Percentiles rank a stretch among this genome's conserved stretches.
These are phyloP conservation scores for Pogostemon cablin DNA, from an alignment of 257 asterid genomes.

Conservation along the genomic window DNA sequence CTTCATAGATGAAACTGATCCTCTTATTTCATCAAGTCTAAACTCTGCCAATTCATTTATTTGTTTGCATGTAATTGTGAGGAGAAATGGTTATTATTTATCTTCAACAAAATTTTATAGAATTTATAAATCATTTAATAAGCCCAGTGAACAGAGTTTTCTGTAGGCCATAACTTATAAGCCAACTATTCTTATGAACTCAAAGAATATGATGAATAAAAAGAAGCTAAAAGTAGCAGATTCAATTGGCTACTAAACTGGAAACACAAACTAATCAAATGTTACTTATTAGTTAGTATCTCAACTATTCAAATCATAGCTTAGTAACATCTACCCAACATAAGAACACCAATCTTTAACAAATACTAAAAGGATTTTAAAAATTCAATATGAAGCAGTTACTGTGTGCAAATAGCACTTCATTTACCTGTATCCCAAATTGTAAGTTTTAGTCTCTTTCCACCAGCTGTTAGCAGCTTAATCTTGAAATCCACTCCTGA, in stretches of 20 bases:
- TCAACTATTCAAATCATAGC: background rate
- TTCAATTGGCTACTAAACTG: background rate
- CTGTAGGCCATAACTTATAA: too few species aligned
- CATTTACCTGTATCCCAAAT: slow-evolving; percentile 87
- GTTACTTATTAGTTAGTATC: background rate
- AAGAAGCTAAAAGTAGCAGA: background rate
- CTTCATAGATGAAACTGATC: too few species aligned
- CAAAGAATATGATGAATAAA: background rate
- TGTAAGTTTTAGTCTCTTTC: slow-evolving; percentile 78
- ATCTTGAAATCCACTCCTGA: slow-evolving; percentile 96
- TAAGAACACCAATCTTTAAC: background rate
- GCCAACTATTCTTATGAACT: too few species aligned
- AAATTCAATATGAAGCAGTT: background rate
- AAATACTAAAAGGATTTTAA: background rate
- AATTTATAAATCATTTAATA: too few species aligned
- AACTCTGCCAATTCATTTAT: too few species aligned
- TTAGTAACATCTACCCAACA: background rate
- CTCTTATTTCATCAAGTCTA: too few species aligned
- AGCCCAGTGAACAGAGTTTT: too few species aligned
- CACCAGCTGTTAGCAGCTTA: slow-evolving; percentile 66
- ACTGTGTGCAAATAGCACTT: background rate
- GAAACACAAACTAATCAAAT: background rate
- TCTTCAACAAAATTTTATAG: too few species aligned
- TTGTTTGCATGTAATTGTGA: too few species aligned
- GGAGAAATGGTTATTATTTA: too few species aligned